These are phyloP conservation scores for Emericellopsis atlantica DNA, from an alignment of 2,329 filamentous ascomycete genomes.

Conservation along the genomic window DNA sequence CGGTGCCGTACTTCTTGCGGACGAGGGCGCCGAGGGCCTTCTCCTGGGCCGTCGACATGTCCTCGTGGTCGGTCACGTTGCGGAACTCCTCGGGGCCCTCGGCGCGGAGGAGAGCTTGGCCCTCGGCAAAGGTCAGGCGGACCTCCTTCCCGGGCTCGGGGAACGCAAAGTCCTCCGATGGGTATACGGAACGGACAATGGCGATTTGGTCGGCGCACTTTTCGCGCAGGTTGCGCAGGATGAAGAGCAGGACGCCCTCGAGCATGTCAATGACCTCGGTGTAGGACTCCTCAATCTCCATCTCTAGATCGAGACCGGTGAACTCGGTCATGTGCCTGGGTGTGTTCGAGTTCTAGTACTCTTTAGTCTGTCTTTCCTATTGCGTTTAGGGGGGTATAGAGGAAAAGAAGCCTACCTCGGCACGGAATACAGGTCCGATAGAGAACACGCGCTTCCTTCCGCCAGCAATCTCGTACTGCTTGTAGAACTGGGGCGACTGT, in stretches of 20 bases:
- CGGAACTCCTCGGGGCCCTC: slow-evolving; percentile 55
- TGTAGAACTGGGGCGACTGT: slow-evolving; percentile 76
- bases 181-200: slow-evolving; percentile 58
- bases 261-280: slow-evolving; percentile 61
- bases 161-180: slow-evolving; percentile 66
- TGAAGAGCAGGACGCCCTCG: slow-evolving; percentile 63
- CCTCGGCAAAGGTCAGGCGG: slow-evolving; percentile 66
- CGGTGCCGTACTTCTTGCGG: slow-evolving; percentile 78
- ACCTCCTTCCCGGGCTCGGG: slow-evolving; percentile 64
- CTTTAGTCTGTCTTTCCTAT: not conserved
- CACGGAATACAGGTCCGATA: slow-evolving; percentile 70
- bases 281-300: slow-evolving; percentile 74
- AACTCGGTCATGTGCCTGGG: slow-evolving; percentile 33
- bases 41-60: slow-evolving; percentile 70
- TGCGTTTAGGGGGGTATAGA: not conserved
- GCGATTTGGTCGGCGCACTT: slow-evolving; percentile 61
- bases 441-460: slow-evolving; percentile 68
- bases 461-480: slow-evolving; percentile 75
- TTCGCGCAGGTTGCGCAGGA: slow-evolving; percentile 62
- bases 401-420: slow-evolving; percentile 25
- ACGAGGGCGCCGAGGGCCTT: slow-evolving; percentile 82
- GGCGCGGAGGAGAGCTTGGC: slow-evolving; percentile 62
- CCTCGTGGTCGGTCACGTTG: slow-evolving; percentile 64
- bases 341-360: not conserved
- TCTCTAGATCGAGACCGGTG: slow-evolving; percentile 79